Conservation (phyloP, 2,329 filamentous ascomycete genomes). For the Scytalidium lignicola region DNA sequence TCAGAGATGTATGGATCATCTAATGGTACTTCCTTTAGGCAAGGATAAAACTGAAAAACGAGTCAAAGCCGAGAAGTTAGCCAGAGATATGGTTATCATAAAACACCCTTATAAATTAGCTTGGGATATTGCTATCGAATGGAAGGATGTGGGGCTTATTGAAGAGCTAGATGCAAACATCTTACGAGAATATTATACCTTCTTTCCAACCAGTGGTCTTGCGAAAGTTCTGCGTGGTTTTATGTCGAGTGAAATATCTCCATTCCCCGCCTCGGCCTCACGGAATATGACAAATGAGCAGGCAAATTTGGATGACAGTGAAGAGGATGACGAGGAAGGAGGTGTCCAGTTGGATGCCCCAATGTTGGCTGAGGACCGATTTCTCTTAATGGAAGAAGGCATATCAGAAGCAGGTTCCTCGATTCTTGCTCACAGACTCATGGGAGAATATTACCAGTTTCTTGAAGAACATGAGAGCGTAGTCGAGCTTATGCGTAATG, state of each 20-base stretch:
- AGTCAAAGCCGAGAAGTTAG: slow-evolving; percentile 67
- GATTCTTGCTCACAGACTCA: slow-evolving; percentile 74
- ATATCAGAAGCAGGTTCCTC: slow-evolving; percentile 61
- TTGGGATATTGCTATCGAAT: slow-evolving; percentile 88
- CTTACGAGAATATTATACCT: slow-evolving; percentile 72
- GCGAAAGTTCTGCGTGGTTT: slow-evolving; percentile 78
- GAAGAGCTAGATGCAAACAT: slow-evolving; percentile 72
- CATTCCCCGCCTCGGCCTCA: slow-evolving; percentile 55
- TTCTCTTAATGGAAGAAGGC: slow-evolving; percentile 76
- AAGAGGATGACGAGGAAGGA: slow-evolving; percentile 50
- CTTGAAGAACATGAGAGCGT: slow-evolving; percentile 81
- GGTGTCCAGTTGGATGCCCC: slow-evolving; percentile 50
- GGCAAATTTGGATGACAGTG: slow-evolving; percentile 42
- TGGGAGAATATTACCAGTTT: slow-evolving; percentile 77
- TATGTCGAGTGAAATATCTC: slow-evolving; percentile 76
- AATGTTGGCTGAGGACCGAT: slow-evolving; percentile 69
- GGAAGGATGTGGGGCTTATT: slow-evolving; percentile 73
- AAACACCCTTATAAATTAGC: slow-evolving; percentile 85
- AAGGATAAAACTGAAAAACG: slow-evolving; percentile 65
- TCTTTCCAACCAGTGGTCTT: slow-evolving; percentile 81
- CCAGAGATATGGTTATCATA: slow-evolving; percentile 92
- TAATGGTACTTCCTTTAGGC: slow-evolving; percentile 62
- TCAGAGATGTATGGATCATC: slow-evolving; percentile 70
- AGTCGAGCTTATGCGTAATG: slow-evolving; percentile 74
- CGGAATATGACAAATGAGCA: slow-evolving; percentile 24